Conservation (phyloP, 345 rosid species). For the Kandelia obovata region DNA sequence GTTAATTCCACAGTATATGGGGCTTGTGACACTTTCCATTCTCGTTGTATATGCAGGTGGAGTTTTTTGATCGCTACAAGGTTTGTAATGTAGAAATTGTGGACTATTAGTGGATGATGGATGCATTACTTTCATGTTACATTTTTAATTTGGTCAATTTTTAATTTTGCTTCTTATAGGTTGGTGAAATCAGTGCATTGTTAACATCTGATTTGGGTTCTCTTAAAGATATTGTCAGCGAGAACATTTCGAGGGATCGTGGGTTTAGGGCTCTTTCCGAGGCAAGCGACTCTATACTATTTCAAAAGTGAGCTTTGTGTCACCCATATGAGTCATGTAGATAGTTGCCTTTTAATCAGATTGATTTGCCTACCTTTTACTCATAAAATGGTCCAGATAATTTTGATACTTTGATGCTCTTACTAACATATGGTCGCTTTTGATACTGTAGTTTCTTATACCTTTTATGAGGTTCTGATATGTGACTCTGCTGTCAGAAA, state of each 20-base stretch:
- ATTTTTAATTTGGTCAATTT: not conserved
- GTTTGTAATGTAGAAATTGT: conserved; percentile 27
- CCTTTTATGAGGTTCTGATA: conserved; percentile 12
- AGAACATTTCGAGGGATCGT: conserved; percentile 92
- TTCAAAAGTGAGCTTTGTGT: conserved; percentile 57
- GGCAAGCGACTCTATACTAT: conserved; percentile 78
- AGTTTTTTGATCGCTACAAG: conserved; percentile 88
- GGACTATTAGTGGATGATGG: not conserved
- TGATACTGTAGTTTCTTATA: not conserved
- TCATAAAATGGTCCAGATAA: not conserved
- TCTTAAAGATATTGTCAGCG: conserved; percentile 69
- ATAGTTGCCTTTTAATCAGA: conserved; percentile 12
- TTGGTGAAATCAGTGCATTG: conserved; percentile 80
- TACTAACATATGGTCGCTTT: not conserved
- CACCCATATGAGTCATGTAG: conserved; percentile 27
- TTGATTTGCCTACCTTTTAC: conserved; percentile 7
- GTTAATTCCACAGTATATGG: not conserved
- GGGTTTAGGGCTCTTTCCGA: conserved; percentile 96
- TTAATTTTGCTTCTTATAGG: conserved; percentile 38
- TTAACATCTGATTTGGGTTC: conserved; percentile 92
- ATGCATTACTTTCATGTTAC: not conserved
- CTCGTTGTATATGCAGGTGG: conserved; percentile 47
- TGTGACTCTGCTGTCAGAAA: conserved; percentile 3
- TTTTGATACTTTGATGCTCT: not conserved
- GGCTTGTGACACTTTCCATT: not conserved